Conservation (phyloP, 192 early-diverging fungal genomes). For the Coemansia sp. region DNA sequence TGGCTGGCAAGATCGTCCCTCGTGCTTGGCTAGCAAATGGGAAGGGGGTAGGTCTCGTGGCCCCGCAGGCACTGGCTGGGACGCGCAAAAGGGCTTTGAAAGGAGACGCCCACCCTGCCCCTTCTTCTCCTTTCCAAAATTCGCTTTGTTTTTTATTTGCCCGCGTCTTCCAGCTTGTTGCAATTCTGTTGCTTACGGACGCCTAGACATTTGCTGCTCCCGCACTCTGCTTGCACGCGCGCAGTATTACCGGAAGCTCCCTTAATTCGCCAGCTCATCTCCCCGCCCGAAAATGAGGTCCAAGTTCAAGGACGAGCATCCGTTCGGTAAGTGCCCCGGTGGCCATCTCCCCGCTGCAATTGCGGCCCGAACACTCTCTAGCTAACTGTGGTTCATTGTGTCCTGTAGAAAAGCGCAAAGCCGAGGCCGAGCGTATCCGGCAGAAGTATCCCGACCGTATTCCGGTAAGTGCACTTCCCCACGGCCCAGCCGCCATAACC, state of each 20-base stretch:
- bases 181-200: neutral
- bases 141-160: neutral
- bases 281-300: slow-evolving; percentile 59
- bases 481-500: neutral
- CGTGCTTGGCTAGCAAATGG: neutral
- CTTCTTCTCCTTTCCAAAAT: slow-evolving; percentile 2
- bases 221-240: neutral
- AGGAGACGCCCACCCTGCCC: neutral
- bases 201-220: neutral
- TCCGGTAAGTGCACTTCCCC: slow-evolving; percentile 53
- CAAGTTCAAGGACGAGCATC: slow-evolving; percentile 96
- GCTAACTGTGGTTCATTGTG: too few species aligned
- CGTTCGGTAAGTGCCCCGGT: slow-evolving; percentile 66
- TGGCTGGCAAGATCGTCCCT: neutral
- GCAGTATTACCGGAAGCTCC: neutral
- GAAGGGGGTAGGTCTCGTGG: neutral
- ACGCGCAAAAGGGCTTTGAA: neutral
- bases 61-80: neutral
- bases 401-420: slow-evolving; percentile 87
- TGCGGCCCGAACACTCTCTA: neutral
- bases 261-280: neutral
- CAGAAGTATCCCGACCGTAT: slow-evolving; percentile 93
- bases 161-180: neutral
- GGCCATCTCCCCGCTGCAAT: neutral
- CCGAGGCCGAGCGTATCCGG: slow-evolving; percentile 92